phyloP scores from a whole-genome alignment of 1,284 basidiomycete species.

The Ustilago bromivora region DNA sequence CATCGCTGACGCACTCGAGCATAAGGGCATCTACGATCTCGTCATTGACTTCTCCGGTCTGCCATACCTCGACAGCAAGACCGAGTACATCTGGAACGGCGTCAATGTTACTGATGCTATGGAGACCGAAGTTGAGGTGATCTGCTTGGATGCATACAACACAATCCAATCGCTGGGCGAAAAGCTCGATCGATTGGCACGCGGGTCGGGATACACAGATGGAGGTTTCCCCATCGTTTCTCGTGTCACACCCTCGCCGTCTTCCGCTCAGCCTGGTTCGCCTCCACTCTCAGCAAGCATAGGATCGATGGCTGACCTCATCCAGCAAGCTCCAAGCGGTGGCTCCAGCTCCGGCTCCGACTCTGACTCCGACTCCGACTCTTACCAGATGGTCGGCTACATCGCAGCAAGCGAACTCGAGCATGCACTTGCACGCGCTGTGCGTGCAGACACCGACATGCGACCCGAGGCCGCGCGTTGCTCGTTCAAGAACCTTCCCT shows the following conservation, averaged over 20 bases:
- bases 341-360: conserved; percentile 6
- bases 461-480: conserved; percentile 20
- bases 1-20: conserved; percentile 83
- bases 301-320: conserved; percentile 24
- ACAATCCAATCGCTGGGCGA: conserved; percentile 75
- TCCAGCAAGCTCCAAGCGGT: conserved; percentile 17
- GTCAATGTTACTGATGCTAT: conserved; percentile 59
- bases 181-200: conserved; percentile 71
- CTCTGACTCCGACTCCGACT: conserved; percentile 7
- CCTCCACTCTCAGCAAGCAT: conserved; percentile 27
- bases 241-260: conserved; percentile 9
- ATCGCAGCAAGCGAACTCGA: conserved; percentile 92
- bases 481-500: conserved; percentile 54
- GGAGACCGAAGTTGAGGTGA: conserved; percentile 60
- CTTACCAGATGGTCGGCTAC: conserved; percentile 84
- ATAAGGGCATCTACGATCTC: conserved; percentile 94
- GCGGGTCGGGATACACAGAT: conserved; percentile 73
- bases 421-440: conserved; percentile 74
- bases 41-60: conserved; percentile 79
- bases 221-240: conserved; percentile 86
- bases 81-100: conserved; percentile 81
- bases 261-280: conserved; percentile 9
- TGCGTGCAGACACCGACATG: conserved; percentile 23
- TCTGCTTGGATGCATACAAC: conserved; percentile 75
- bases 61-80: conserved; percentile 90